These are phyloP conservation scores for Gossypium bickii DNA, from an alignment of 345 rosid species.

Conservation along the genomic window DNA sequence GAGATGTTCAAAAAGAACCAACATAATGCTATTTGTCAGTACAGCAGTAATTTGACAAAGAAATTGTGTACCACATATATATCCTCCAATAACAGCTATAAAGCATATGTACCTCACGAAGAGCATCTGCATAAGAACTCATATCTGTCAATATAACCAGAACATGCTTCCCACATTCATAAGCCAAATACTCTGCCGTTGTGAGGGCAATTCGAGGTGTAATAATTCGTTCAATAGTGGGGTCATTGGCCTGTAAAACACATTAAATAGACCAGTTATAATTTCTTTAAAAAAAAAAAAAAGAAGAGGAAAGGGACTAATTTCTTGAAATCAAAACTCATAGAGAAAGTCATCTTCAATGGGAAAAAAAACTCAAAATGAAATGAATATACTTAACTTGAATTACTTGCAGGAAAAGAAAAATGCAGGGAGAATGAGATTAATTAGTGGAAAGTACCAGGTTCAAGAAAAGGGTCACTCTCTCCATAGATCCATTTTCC, in stretches of 20 bases:
- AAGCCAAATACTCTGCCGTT: constrained; percentile 94
- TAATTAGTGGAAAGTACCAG: constrained; percentile 43
- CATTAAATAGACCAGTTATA: neutral
- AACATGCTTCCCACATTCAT: constrained; percentile 97
- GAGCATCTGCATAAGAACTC: constrained; percentile 99
- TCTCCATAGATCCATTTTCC: constrained; percentile 95
- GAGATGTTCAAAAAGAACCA: neutral
- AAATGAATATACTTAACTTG: neutral
- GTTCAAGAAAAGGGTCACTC: constrained; percentile 91
- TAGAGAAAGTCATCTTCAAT: neutral
- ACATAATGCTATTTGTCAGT: neutral
- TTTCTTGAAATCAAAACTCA: neutral
- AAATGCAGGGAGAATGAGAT: neutral
- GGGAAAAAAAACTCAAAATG: neutral
- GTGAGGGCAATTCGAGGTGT: constrained; percentile 96
- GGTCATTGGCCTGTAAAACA: constrained; percentile 81
- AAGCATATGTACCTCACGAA: constrained; percentile 71
- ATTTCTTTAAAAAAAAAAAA: too few relatives aligned
- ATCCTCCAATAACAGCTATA: neutral
- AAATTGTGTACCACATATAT: neutral
- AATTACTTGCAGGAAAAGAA: neutral
- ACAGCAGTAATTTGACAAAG: neutral
- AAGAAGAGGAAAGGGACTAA: neutral
- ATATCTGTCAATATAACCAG: constrained; percentile 94
- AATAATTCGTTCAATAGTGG: constrained; percentile 91